Conservation (phyloP, 2,329 filamentous ascomycete genomes). For the Coniosporium tulheliwenetii region DNA sequence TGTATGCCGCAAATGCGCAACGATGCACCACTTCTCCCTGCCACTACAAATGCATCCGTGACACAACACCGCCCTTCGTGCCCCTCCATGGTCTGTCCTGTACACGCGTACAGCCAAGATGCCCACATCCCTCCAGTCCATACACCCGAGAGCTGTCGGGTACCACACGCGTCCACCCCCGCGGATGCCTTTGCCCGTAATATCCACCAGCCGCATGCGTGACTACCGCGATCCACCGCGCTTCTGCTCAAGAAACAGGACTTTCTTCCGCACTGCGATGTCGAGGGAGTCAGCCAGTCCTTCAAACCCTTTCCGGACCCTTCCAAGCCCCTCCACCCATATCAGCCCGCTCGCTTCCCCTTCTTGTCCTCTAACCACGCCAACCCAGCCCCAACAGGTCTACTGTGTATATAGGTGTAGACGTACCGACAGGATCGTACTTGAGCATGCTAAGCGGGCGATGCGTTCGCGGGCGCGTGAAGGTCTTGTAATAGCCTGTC, state of each 20-base stretch:
- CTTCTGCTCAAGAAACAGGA: constrained; percentile 89
- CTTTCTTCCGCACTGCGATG: constrained; percentile 70
- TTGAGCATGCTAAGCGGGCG: constrained; percentile 93
- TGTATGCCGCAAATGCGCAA: no score
- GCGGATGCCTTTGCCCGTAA: no score
- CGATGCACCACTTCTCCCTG: no score
- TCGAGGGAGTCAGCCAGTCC: neutral
- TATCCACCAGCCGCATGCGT: neutral
- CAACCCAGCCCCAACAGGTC: neutral
- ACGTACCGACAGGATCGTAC: constrained; percentile 87
- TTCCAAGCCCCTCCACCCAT: no score
- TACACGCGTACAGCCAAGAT: no score
- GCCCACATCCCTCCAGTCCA: no score
- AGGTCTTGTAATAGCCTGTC: constrained; percentile 94
- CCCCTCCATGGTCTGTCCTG: no score
- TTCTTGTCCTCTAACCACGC: neutral
- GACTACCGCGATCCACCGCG: constrained; percentile 40
- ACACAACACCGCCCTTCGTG: no score
- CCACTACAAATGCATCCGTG: no score
- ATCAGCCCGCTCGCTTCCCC: neutral
- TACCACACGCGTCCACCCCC: no score
- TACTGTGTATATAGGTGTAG: neutral
- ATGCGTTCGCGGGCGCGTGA: constrained; percentile 65
- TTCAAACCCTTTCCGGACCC: neutral
- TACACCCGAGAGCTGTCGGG: no score